Evolutionary conservation across 306 rosid genomes (phyloP).

Genomic region (Cucurbita pepo): DNA sequence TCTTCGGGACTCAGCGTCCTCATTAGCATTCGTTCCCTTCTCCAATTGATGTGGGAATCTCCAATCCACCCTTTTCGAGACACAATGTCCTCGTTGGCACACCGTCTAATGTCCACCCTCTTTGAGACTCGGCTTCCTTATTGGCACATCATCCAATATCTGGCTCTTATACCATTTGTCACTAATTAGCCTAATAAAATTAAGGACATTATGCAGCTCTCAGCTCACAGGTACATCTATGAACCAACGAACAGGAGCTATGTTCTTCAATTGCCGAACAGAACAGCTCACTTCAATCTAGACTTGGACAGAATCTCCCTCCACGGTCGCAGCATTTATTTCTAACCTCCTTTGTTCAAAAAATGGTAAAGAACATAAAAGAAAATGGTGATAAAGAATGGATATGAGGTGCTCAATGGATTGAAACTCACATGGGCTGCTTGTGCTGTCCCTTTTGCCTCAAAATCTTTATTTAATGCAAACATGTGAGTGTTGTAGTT

Average conservation of each 20-base stretch:
- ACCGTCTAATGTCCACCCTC: no score
- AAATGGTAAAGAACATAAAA: background rate
- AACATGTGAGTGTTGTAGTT: conserved; percentile 2
- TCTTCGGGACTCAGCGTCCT: no score
- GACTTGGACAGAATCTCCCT: background rate
- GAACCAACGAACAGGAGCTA: background rate
- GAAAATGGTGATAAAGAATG: background rate
- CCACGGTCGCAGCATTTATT: background rate
- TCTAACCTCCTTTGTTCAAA: background rate
- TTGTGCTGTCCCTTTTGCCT: background rate
- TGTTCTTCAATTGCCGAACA: background rate
- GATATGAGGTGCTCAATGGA: background rate
- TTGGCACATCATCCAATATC: no score
- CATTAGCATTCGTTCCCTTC: no score
- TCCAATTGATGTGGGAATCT: no score
- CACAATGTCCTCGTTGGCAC: no score
- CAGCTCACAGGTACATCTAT: background rate
- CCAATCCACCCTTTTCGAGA: no score
- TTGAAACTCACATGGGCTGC: background rate
- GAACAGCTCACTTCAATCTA: background rate
- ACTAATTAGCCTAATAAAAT: no score
- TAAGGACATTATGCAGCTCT: background rate
- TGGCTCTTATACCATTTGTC: no score
- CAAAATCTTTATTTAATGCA: background rate
- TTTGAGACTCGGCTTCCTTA: no score